Base-by-base conservation (phyloP, 108 stramenopile genomes). In the Schizochytrium sp. region DNA sequence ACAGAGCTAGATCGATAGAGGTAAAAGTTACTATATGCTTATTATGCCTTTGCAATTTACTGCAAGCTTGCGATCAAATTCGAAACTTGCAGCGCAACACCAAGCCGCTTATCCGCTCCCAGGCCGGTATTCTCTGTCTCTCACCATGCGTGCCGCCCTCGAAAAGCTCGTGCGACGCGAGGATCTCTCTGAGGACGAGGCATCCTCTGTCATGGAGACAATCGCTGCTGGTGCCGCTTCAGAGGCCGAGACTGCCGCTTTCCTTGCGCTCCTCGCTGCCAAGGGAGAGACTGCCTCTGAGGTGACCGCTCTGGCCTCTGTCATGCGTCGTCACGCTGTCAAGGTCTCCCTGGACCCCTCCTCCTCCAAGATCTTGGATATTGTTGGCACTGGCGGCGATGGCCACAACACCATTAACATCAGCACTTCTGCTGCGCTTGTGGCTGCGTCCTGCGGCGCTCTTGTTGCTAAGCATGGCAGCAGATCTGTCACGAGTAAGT, bases 361-460 rank as follows among this genome's bases (percentile, higher is more conserved):
- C 28, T 83, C 88, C 61, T 93, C 73, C 61, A 96, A 96, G 72
- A 89, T 98, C n/a, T 90, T 99, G 46, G 99, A 99, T 90, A 98
- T 99, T 91, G 98, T 98, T 42, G 99, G 99, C 46, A 99, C 99
- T 19, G 99, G 99, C n/a, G 99, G 99, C 45, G 99, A 99, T 90
- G 98, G 98, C 28, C 98, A 98, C 55, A 96, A 98, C 90, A 99
- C 99, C 57, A 97, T 99, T 91, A 99, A 99, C 90, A 97, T 99
- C 87, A 95, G 94, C 61, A 99, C 99, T 0, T 97, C 98, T 0
- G 93, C 94, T 50, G 97, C 96, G 7, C 96, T 99, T 28, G 89
- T 99, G 28, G 96, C 97, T n/a, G 99, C 99, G 19, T 98, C 98
- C 2, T 96, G 94, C 87, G 99, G 99, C 4, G 96, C 95, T 91